phyloP scores from a whole-genome alignment of 805 yeast species.

The Suhomyces emberorum region DNA sequence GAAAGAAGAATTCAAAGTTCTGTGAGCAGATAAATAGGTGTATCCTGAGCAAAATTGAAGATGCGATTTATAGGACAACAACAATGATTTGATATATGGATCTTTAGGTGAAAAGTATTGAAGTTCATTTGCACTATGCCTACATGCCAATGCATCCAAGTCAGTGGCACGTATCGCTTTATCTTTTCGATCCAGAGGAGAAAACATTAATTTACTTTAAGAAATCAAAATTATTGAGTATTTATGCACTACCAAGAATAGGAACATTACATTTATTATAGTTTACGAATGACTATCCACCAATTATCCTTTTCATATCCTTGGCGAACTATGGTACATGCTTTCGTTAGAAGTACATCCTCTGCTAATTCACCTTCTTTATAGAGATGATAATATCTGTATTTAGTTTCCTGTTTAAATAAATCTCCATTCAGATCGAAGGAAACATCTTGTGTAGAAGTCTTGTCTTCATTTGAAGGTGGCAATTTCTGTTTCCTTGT shows the following conservation, averaged over 20 bases:
- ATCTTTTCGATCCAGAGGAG: constrained; percentile 37
- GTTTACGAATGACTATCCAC: constrained; percentile 53
- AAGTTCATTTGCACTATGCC: constrained; percentile 48
- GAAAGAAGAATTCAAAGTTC: constrained; percentile 40
- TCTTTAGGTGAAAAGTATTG: constrained; percentile 46
- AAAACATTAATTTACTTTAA: constrained; percentile 27
- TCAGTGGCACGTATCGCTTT: constrained; percentile 57
- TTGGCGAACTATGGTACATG: constrained; percentile 49
- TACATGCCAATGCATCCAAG: constrained; percentile 66
- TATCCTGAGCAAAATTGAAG: constrained; percentile 40
- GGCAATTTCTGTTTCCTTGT: constrained; percentile 37
- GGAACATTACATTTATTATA: no score
- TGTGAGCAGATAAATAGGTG: constrained; percentile 34
- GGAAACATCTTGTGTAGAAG: not conserved
- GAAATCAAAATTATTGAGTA: no score
- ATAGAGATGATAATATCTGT: constrained; percentile 87
- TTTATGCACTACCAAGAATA: no score
- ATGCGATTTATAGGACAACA: constrained; percentile 34
- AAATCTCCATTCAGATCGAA: not conserved
- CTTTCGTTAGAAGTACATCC: constrained; percentile 73
- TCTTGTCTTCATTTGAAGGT: not conserved
- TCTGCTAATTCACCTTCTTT: constrained; percentile 75
- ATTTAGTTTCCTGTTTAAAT: constrained; percentile 47
- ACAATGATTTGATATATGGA: constrained; percentile 28
- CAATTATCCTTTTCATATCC: constrained; percentile 96